A percentile compares a stretch with the other conserved stretches of the same genome.
These are phyloP conservation scores for Miamiensis avidus DNA, from an alignment of 169 alveolate species.

Conservation along the genomic window DNA sequence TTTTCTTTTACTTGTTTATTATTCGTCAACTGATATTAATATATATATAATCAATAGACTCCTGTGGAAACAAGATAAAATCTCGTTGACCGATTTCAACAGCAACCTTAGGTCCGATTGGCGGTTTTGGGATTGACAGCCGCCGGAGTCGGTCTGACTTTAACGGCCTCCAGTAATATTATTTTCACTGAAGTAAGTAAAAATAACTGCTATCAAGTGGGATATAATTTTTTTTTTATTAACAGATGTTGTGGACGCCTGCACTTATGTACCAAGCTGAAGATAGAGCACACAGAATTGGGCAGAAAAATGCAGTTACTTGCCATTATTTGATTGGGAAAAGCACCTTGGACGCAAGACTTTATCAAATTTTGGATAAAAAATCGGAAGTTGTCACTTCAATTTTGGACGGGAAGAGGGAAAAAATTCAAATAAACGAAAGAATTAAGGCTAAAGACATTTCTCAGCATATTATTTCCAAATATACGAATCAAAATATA, in stretches of 20 bases:
- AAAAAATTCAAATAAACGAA: neutral
- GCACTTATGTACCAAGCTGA: slow-evolving; percentile 97
- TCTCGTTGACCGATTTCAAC: slow-evolving; percentile 49
- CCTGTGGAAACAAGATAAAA: slow-evolving; percentile 35
- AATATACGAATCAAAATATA: too few relatives aligned
- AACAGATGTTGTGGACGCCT: slow-evolving; percentile 97
- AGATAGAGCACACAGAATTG: slow-evolving; percentile 98
- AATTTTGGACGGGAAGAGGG: neutral
- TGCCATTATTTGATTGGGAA: slow-evolving; percentile 81
- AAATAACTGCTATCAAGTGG: slow-evolving; percentile 95
- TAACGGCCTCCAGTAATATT: slow-evolving; percentile 49
- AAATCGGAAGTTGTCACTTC: slow-evolving; percentile 6
- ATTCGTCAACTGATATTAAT: too few relatives aligned
- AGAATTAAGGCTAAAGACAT: neutral
- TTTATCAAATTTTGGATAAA: neutral
- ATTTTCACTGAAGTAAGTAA: slow-evolving; percentile 94
- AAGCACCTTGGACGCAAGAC: slow-evolving; percentile 72
- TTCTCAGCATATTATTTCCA: neutral
- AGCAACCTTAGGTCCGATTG: slow-evolving; percentile 35
- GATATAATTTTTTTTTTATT: slow-evolving; percentile 97
- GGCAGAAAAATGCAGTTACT: slow-evolving; percentile 71
- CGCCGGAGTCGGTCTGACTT: slow-evolving; percentile 70
- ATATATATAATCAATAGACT: too few relatives aligned
- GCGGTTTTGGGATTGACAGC: slow-evolving; percentile 72
- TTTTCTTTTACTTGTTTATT: too few relatives aligned